Conservation (phyloP, 2,329 filamentous ascomycete species). For the Hortaea werneckii region DNA sequence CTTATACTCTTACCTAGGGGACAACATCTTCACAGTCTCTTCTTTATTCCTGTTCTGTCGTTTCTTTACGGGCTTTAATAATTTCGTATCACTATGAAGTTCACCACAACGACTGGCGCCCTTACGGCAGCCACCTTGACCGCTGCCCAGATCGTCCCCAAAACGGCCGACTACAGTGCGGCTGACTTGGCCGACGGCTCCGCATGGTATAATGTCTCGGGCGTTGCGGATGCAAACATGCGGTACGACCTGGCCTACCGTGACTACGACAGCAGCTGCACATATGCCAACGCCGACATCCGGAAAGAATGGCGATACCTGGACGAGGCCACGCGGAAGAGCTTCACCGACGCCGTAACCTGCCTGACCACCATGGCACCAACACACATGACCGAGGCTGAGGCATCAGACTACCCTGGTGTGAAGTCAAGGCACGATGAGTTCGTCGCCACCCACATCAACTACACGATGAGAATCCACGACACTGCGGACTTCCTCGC, state of each 20-base stretch:
- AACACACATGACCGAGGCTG: constrained; percentile 15
- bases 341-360: constrained; percentile 22
- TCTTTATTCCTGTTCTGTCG: no score
- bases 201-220: constrained; percentile 20
- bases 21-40: no score
- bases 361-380: constrained; percentile 20
- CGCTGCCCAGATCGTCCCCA: constrained; percentile 12
- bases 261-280: constrained; percentile 14
- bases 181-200: constrained; percentile 18
- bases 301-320: constrained; percentile 21
- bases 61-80: neutral
- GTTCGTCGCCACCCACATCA: constrained; percentile 25
- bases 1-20: no score
- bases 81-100: neutral
- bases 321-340: constrained; percentile 16
- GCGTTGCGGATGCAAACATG: constrained; percentile 20
- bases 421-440: constrained; percentile 23
- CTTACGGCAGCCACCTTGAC: constrained; percentile 4
- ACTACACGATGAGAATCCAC: constrained; percentile 24
- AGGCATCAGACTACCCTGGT: constrained; percentile 19
- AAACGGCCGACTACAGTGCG: constrained; percentile 15
- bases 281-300: constrained; percentile 18
- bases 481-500: constrained; percentile 25
- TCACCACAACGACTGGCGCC: neutral
- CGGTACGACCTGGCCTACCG: constrained; percentile 16